Evolutionary conservation across 2,329 filamentous ascomycete species (phyloP), one percentile per base, ranked within the genome.

Genomic region (Achaetomium macrosporum): DNA sequence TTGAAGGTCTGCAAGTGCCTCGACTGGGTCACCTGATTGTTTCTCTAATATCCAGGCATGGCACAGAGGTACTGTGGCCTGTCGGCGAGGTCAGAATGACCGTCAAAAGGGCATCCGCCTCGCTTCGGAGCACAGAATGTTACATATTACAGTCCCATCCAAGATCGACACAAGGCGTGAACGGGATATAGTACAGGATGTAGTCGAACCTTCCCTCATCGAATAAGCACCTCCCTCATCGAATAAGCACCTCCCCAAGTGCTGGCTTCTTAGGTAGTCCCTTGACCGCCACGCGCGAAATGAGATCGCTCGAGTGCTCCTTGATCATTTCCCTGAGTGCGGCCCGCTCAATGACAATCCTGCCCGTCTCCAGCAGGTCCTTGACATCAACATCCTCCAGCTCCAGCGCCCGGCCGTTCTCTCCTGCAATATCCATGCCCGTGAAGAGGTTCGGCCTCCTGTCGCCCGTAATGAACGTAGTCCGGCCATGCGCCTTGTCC

Each of bases 361-460:
- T 83, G 50, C 88, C 87, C 50, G 85, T 84, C 74, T 93, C 88
- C 60, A 99, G 73, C 59, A 99, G 71, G 68, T 97, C 88, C 79
- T 97, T 99, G 57, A 99, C 90, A 71, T 97, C 93, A 35, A 99
- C 89, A 57, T 95, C 87, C n/a, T 78, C 74, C 54, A 85, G 75
- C 53, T 81, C 78, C 61, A 90, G 73, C 9, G 85, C 85, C 51
- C 83, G 80, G 17, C 87, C 89, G 57, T 90, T 79, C 64, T 80
- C 73, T 9, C 78, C 80, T 57, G 85, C 71, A 54, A 80, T 73
- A 47, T 79, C 77, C 65, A 96, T 75, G 33, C 85, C 84, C 36
- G 76, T 76, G 60, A 83, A 85, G 45, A 96, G 73, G 51, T 81
- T 78, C 40, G 79, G 74, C 57, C 85, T 76, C 61, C 72, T 70